phyloP scores from a whole-genome alignment of 2,329 filamentous ascomycete species.

The Corniculantispora saksenae region DNA sequence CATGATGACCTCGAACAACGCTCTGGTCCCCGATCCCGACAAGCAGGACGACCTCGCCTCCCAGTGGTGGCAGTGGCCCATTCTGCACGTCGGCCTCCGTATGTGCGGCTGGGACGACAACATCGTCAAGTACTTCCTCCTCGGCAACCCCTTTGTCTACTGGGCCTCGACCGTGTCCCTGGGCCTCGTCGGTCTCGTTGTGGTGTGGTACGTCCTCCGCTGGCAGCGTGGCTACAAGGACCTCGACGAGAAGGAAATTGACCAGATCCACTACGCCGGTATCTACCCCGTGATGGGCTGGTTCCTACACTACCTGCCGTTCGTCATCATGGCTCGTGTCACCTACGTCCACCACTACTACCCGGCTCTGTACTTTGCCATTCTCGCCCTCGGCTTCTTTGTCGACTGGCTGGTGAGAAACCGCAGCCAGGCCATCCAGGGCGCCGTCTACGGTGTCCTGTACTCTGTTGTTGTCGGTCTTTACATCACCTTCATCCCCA shows the following conservation, averaged over 20 bases:
- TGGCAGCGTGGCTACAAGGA: constrained; percentile 96
- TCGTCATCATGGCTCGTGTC: constrained; percentile 96
- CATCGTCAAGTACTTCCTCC: constrained; percentile 96
- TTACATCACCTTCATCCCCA: constrained; percentile 87
- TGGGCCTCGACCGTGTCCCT: constrained; percentile 87
- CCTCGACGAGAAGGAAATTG: constrained; percentile 76
- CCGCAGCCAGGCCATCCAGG: constrained; percentile 64
- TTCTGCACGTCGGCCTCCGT: constrained; percentile 89
- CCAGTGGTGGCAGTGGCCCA: constrained; percentile 97
- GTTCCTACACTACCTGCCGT: constrained; percentile 95
- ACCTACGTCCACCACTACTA: constrained; percentile 99
- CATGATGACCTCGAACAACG: constrained; percentile 99
- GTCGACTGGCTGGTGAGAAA: constrained; percentile 78
- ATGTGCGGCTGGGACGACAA: constrained; percentile 99
- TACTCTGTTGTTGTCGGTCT: constrained; percentile 77
- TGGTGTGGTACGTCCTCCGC: constrained; percentile 83
- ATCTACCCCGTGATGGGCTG: constrained; percentile 91
- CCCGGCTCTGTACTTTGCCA: constrained; percentile 95
- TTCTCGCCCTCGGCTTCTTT: constrained; percentile 84
- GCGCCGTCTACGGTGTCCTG: constrained; percentile 69
- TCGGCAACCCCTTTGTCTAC: constrained; percentile 95
- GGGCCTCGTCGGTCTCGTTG: constrained; percentile 68
- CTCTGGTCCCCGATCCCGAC: constrained; percentile 93
- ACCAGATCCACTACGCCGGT: constrained; percentile 92
- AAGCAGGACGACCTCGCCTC: constrained; percentile 99